Percentiles rank a stretch among this genome's conserved stretches.
Evolutionary conservation across 345 rosid species (phyloP).

Genomic region (Laguncularia racemosa): DNA sequence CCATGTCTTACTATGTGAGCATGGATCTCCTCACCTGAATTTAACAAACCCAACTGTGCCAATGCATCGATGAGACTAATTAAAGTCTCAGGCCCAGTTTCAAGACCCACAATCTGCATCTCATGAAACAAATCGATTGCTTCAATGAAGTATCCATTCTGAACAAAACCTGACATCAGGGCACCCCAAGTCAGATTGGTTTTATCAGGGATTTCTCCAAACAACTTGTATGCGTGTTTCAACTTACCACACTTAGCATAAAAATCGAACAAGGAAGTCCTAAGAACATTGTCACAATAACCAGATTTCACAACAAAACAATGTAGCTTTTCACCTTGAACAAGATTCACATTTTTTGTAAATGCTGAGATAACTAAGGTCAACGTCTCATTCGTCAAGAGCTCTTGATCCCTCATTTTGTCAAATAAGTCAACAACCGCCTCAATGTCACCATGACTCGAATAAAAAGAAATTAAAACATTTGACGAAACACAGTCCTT

Average conservation of each 20-base stretch:
- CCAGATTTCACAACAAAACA: conserved; percentile 22
- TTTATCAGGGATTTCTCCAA: conserved; percentile 15
- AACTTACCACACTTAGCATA: conserved; percentile 28
- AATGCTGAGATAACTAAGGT: conserved; percentile 16
- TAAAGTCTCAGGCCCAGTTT: conserved; percentile 18
- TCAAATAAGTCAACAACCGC: conserved; percentile 1
- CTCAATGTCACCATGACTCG: conserved; percentile 11
- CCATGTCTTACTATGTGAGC: conserved; percentile 15
- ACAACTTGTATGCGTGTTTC: conserved; percentile 10
- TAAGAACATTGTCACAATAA: conserved; percentile 17
- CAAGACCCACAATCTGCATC: conserved; percentile 14
- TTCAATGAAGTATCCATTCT: conserved; percentile 14
- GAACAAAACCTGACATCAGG: conserved; percentile 29
- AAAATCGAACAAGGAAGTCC: conserved; percentile 32
- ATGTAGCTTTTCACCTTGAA: conserved; percentile 23
- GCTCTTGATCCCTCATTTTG: too few relatives aligned
- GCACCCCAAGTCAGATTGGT: conserved; percentile 22
- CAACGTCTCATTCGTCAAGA: conserved; percentile 7
- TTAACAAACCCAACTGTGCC: conserved; percentile 20
- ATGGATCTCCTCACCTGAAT: conserved; percentile 26
- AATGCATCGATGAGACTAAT: conserved; percentile 19
- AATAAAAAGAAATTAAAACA: conserved; percentile 21
- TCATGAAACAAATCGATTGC: conserved; percentile 22
- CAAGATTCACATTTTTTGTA: conserved; percentile 13
- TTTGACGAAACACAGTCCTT: conserved; percentile 30